Evolutionary conservation across 139 green algal species (phyloP).

Genomic region (Chlamydomonas eustigma): DNA sequence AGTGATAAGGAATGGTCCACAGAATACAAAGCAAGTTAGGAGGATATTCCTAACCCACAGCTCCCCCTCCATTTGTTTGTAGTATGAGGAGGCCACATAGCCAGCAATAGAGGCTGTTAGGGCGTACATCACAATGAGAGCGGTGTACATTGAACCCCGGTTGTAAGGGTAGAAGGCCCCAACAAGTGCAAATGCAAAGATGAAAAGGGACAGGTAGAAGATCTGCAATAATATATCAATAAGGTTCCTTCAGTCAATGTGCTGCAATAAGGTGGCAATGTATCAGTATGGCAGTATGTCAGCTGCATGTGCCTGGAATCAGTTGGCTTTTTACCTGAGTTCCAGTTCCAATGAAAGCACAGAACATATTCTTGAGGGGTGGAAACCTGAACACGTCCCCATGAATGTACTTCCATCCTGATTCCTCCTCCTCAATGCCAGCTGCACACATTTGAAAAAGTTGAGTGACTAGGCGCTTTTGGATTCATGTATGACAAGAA

Average conservation of each 20-base stretch:
- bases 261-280: too few relatives aligned
- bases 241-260: too few relatives aligned
- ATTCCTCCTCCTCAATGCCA: conserved; percentile 56
- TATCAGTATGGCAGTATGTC: too few relatives aligned
- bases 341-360: conserved; percentile 76
- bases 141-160: conserved; percentile 78
- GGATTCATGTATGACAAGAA: too few relatives aligned
- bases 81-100: conserved; percentile 57
- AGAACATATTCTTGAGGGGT: conserved; percentile 69
- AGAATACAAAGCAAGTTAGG: conserved; percentile 74
- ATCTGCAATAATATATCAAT: too few relatives aligned
- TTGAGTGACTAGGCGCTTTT: too few relatives aligned
- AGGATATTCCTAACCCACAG: conserved; percentile 80
- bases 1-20: conserved; percentile 68
- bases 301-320: neutral
- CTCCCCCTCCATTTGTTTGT: conserved; percentile 82
- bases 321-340: conserved; percentile 42
- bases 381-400: conserved; percentile 92
- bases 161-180: conserved; percentile 93
- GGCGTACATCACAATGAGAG: conserved; percentile 83
- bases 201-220: conserved; percentile 57
- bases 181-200: conserved; percentile 83
- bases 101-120: conserved; percentile 74
- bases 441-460: conserved; percentile 28
- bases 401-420: conserved; percentile 89